Evolutionary conservation across 805 yeast genomes (phyloP), one percentile per base, ranked within the genome.

Genomic region (Starmerella asiatica): DNA sequence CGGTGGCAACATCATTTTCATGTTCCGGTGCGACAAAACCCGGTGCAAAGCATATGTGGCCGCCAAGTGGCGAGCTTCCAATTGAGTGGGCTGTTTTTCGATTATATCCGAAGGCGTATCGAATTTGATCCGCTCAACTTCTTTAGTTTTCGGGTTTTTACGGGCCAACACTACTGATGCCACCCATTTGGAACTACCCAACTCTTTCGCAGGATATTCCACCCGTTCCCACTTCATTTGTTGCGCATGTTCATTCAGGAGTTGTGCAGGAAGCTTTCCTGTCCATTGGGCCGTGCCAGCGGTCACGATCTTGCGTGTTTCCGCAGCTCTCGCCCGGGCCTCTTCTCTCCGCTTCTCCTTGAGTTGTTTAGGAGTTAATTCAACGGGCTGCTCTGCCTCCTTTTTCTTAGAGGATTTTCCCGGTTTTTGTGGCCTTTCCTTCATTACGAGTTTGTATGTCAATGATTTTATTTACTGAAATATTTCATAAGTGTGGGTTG

Each of bases 161-260:
- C 77, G 77, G 3, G 75, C 69, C 16, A 91, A 55, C 12, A 68
- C 63, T 0, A 79, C 84, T 1, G 72, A 64, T 0, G 88, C 84
- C 0, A 74, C 56, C 56, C 76, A 69, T 0, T 93, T 93, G 14
- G 46, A 50, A 2, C 34, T 21, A 33, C 49, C 46, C 12, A 36
- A 32, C 3, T 21, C 3, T 16, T 42, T 43, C 12, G 79, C 76
- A 36, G 81, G 86, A 49, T 83, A 82, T 18, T 70, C 76, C 3
- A 83, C 93, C 48, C 77, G 78, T 43, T 76, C 79, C 98, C 98
- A 88, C 59, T 84, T 83, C 43, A 71, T 75, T 56, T 78, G 80
- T 56, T 83, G 95, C 46, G 91, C 80, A 47, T 76, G 78, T 54
- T 88, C 98, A 53, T 83, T 83, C 4, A 88, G 67, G 15, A 88